Evolutionary conservation across 1,284 basidiomycete genomes (phyloP).

Genomic region (Puccinia coronata): DNA sequence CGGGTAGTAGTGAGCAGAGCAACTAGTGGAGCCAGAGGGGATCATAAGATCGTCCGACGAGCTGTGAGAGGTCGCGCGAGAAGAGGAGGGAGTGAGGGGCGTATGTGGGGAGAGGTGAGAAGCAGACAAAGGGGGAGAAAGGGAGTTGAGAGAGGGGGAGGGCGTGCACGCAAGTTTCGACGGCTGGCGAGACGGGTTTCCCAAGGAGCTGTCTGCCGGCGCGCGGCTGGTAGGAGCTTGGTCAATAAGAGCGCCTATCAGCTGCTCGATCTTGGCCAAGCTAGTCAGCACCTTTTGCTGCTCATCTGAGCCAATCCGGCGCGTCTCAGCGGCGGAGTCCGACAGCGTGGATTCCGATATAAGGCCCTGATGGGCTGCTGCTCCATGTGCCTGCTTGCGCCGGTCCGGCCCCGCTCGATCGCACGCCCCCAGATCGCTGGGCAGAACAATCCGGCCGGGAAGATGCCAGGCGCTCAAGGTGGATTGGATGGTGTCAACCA

Average conservation of each 20-base stretch:
- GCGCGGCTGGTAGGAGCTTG: not conserved
- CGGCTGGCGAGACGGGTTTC: not conserved
- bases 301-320: not conserved
- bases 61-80: not conserved
- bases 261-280: conserved; percentile 14
- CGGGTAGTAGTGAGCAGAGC: not conserved
- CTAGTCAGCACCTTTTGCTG: not conserved
- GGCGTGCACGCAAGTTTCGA: not conserved
- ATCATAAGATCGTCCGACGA: not conserved
- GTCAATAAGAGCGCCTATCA: not conserved
- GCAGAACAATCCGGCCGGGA: not conserved
- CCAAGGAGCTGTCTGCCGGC: not conserved
- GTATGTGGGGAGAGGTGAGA: not conserved
- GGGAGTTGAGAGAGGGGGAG: not conserved
- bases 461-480: not conserved
- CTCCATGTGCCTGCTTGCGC: not conserved
- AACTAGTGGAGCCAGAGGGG: not conserved
- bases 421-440: not conserved
- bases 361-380: not conserved
- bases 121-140: not conserved
- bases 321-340: not conserved
- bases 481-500: not conserved
- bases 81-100: not conserved
- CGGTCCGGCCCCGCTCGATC: not conserved
- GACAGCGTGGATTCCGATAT: not conserved